Conservation (phyloP, 106 monocot genomes). For the Acorus calamus region DNA sequence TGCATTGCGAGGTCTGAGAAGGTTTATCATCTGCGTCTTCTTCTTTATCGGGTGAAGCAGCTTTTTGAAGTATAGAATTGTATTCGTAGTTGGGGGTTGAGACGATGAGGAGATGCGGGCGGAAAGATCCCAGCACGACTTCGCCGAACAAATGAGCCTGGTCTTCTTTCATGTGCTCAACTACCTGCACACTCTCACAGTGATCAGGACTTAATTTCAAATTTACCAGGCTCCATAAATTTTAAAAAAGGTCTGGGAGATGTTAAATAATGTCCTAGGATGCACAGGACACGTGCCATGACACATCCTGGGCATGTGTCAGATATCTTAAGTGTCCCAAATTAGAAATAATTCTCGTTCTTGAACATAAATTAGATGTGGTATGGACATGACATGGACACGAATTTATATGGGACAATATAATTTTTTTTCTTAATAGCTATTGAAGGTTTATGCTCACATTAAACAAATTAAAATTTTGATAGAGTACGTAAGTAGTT, state of each 20-base stretch:
- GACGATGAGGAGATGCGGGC: slow-evolving; percentile 60
- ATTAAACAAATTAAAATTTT: too few species aligned
- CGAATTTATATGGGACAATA: too few species aligned
- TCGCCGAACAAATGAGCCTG: slow-evolving; percentile 74
- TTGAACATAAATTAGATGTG: too few species aligned
- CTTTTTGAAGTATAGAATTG: slow-evolving; percentile 76
- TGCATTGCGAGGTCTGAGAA: slow-evolving; percentile 24
- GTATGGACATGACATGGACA: too few species aligned
- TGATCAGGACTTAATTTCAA: slow-evolving; percentile 4
- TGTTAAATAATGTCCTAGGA: background rate
- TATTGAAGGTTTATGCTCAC: too few species aligned
- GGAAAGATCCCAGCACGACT: slow-evolving; percentile 53
- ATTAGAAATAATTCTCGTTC: too few species aligned
- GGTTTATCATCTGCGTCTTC: slow-evolving; percentile 52
- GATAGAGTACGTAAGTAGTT: too few species aligned
- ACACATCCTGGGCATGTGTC: too few species aligned
- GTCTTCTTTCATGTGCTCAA: slow-evolving; percentile 96
- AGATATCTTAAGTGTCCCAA: too few species aligned
- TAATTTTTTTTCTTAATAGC: too few species aligned
- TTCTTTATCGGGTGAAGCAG: slow-evolving; percentile 37
- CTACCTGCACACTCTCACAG: slow-evolving; percentile 41
- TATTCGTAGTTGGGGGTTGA: slow-evolving; percentile 98
- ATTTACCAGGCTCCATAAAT: background rate
- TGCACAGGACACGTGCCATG: too few species aligned
- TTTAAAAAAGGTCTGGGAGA: background rate